Evolutionary conservation across 495 filamentous ascomycete species (phyloP).

Genomic region (Delitschia confertaspora): DNA sequence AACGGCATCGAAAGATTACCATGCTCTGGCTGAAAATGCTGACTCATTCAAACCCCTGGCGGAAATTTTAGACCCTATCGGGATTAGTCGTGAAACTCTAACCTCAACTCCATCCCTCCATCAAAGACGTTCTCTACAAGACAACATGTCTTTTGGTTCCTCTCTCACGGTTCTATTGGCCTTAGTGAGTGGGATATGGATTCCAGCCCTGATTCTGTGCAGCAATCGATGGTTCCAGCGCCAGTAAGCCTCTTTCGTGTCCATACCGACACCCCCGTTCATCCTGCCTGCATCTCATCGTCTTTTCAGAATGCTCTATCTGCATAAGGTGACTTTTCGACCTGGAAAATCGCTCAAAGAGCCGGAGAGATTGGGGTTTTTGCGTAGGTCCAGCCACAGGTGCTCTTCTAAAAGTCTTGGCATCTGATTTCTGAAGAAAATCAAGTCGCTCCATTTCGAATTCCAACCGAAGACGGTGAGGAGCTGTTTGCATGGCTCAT

Average conservation of each 20-base stretch:
- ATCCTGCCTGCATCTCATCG: conserved; percentile 54
- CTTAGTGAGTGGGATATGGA: conserved; percentile 22
- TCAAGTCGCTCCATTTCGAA: conserved; percentile 59
- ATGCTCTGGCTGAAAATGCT: no score
- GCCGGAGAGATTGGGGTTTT: conserved; percentile 23
- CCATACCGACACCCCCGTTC: conserved; percentile 58
- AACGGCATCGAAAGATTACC: no score
- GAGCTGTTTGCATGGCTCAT: conserved; percentile 64
- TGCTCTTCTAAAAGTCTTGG: conserved; percentile 67
- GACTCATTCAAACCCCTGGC: no score
- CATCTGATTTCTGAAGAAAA: conserved; percentile 47
- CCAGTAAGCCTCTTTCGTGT: conserved; percentile 41
- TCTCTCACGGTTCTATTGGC: conserved; percentile 6
- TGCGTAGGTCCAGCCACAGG: conserved; percentile 60
- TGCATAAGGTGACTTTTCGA: conserved; percentile 21
- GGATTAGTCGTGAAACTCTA: no score
- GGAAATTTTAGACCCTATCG: no score
- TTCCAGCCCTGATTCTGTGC: conserved; percentile 20
- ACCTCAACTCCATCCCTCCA: neutral
- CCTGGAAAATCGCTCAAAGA: conserved; percentile 22
- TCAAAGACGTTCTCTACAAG: neutral
- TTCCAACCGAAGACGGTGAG: conserved; percentile 49
- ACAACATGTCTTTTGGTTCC: conserved; percentile 5
- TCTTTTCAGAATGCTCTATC: conserved; percentile 33
- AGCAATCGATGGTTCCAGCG: conserved; percentile 45